phyloP scores from a whole-genome alignment of 257 asterid species.

The Fraxinus cuspidata region DNA sequence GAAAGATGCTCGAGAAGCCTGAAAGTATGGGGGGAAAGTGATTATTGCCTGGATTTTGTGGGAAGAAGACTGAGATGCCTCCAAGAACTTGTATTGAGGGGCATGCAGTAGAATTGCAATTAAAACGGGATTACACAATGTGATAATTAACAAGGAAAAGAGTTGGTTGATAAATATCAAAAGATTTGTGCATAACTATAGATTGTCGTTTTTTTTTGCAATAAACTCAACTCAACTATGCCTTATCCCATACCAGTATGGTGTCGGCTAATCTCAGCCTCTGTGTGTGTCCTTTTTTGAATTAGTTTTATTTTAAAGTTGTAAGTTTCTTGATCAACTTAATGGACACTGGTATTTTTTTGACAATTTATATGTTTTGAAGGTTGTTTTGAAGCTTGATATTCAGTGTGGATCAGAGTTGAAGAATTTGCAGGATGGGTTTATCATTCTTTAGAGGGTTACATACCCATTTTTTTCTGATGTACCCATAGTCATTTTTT shows the following conservation, averaged over 20 bases:
- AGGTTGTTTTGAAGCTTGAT: not conserved
- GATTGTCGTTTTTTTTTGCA: not conserved
- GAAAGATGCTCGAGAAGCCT: not conserved
- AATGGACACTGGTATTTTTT: not conserved
- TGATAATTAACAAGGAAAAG: no score
- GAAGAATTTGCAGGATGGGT: conserved; percentile 51
- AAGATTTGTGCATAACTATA: not conserved
- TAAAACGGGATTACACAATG: not conserved
- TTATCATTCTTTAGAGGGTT: conserved; percentile 76
- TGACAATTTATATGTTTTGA: not conserved
- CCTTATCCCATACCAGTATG: not conserved
- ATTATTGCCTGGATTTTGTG: not conserved
- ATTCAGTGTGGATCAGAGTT: not conserved
- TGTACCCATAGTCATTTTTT: conserved; percentile 57
- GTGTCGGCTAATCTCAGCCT: not conserved
- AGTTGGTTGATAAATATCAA: not conserved
- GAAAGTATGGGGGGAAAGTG: not conserved
- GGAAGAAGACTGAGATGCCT: not conserved
- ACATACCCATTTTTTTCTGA: conserved; percentile 45
- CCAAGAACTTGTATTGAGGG: not conserved
- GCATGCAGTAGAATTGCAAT: no score
- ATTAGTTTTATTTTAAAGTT: not conserved
- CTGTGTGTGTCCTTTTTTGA: not conserved
- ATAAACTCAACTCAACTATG: not conserved
- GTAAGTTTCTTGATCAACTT: not conserved